Conservation (phyloP, 73 alveolate genomes). For the Paramecium primaurelia region DNA sequence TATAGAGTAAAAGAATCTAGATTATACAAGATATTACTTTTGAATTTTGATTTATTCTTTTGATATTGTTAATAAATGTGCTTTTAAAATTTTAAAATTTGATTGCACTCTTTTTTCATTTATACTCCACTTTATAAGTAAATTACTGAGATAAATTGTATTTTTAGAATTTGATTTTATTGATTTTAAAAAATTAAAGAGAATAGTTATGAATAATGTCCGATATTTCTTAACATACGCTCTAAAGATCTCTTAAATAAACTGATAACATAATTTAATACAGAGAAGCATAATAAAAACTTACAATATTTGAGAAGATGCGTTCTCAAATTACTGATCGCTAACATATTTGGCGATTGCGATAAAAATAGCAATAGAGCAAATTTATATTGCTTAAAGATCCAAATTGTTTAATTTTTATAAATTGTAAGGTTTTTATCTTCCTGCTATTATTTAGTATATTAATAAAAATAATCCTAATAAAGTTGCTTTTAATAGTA, state of each 20-base stretch:
- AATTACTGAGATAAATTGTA: background rate
- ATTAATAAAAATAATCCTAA: background rate
- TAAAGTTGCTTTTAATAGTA: background rate
- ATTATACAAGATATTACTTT: too few species aligned
- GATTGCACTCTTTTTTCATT: background rate
- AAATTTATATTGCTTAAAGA: background rate
- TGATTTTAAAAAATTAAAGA: background rate
- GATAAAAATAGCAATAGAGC: background rate
- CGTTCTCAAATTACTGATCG: background rate
- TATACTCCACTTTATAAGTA: background rate
- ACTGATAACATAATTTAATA: background rate
- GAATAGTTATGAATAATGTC: background rate
- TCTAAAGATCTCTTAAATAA: background rate
- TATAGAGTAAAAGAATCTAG: too few species aligned
- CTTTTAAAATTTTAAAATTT: too few species aligned
- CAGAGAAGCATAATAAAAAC: background rate
- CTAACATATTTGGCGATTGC: background rate
- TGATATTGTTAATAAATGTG: background rate
- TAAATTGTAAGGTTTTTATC: background rate
- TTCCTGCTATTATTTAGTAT: background rate
- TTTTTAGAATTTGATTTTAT: background rate
- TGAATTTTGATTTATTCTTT: background rate
- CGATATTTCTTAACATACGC: too few species aligned
- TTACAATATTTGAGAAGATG: background rate
- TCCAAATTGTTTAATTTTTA: background rate